phyloP scores from a whole-genome alignment of 73 alveolate genomes.

The Durusdinium trenchii region DNA sequence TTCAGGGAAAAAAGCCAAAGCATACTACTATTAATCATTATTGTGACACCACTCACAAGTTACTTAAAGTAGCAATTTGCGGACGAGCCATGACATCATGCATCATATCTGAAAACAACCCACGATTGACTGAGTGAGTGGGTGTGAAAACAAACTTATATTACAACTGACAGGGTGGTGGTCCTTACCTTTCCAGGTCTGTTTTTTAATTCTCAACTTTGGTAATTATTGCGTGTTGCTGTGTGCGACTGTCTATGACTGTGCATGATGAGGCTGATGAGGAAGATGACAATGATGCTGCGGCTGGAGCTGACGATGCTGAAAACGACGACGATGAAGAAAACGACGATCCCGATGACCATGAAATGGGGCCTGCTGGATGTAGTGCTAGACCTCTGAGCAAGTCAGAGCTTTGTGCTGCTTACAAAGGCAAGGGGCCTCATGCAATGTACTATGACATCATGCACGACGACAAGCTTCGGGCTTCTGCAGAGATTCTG shows the following conservation, averaged over 20 bases:
- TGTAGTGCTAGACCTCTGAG: neutral
- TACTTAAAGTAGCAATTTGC: too few relatives aligned
- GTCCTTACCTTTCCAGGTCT: too few relatives aligned
- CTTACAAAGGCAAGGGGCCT: neutral
- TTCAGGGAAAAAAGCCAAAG: too few relatives aligned
- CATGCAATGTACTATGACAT: neutral
- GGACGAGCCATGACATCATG: too few relatives aligned
- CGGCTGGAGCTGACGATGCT: neutral
- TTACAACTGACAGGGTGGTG: too few relatives aligned
- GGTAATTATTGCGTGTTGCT: too few relatives aligned
- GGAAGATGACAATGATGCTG: neutral
- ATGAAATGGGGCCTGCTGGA: neutral
- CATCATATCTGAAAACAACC: too few relatives aligned
- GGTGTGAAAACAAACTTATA: too few relatives aligned
- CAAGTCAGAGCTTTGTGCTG: neutral
- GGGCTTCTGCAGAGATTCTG: neutral
- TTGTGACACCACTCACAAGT: too few relatives aligned
- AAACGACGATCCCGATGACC: neutral
- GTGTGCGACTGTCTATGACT: neutral
- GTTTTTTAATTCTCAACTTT: too few relatives aligned
- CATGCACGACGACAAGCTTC: neutral
- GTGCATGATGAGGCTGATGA: neutral
- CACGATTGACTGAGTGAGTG: too few relatives aligned
- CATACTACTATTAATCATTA: too few relatives aligned
- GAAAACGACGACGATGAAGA: neutral